These are phyloP conservation scores for Arthrocladium fulminans DNA, from an alignment of 2,329 filamentous ascomycete species.

Conservation along the genomic window DNA sequence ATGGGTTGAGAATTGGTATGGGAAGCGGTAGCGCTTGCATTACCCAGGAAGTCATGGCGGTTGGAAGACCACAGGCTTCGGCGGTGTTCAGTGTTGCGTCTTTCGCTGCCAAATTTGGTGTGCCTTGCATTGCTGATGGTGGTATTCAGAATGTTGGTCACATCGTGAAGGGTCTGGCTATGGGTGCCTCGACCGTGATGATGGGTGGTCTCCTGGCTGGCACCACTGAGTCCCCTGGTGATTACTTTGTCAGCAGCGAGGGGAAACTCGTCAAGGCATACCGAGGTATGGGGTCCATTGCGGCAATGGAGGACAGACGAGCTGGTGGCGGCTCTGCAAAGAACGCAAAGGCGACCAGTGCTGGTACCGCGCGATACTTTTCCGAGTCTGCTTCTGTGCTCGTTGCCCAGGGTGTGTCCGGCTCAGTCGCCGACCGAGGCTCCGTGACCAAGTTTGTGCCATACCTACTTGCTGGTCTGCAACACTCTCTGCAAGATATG, in stretches of 20 bases:
- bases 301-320: conserved; percentile 99
- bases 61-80: conserved; percentile 89
- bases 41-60: conserved; percentile 99
- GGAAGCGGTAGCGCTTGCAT: conserved; percentile 97
- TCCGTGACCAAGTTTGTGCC: conserved; percentile 92
- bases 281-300: conserved; percentile 97
- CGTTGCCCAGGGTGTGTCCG: conserved; percentile 93
- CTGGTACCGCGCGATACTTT: conserved; percentile 95
- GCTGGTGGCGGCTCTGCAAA: conserved; percentile 60
- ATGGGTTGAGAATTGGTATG: conserved; percentile 97
- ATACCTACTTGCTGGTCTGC: conserved; percentile 88
- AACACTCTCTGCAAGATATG: conserved; percentile 95
- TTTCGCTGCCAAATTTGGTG: conserved; percentile 87
- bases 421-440: conserved; percentile 49
- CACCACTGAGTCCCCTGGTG: conserved; percentile 93
- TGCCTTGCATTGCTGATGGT: conserved; percentile 95
- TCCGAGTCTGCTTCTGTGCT: conserved; percentile 91
- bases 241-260: conserved; percentile 91
- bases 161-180: conserved; percentile 94
- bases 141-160: conserved; percentile 98
- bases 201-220: conserved; percentile 97
- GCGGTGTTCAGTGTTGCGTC: conserved; percentile 81
- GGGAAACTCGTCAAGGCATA: conserved; percentile 99
- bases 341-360: conserved; percentile 66
- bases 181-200: conserved; percentile 94